A percentile compares a stretch with the other conserved stretches of the same genome.
phyloP scores from a whole-genome alignment of 352 stramenopile genomes.

The Pythium rhizo-oryzae region DNA sequence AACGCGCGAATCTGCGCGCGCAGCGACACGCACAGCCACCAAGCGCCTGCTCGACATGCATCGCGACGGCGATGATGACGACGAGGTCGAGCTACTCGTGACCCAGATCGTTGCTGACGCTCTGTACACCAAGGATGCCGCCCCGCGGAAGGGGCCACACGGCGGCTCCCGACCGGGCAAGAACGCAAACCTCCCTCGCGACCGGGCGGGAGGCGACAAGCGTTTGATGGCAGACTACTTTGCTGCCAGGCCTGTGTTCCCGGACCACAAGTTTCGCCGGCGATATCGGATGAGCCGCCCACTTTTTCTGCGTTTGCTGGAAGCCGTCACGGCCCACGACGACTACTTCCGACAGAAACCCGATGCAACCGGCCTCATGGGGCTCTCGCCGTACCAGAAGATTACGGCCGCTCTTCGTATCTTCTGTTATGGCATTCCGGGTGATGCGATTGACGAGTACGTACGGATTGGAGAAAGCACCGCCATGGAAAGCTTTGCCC shows the following conservation, averaged over 20 bases:
- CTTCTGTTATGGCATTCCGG: constrained; percentile 17
- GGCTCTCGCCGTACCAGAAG: constrained; percentile 25
- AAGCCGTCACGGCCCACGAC: not conserved
- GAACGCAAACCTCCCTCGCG: not conserved
- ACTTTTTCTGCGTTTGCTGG: not conserved
- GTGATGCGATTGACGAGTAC: constrained; percentile 27
- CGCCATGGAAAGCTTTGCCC: not conserved
- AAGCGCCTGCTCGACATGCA: not conserved
- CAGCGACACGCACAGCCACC: too few relatives aligned
- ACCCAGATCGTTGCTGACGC: too few relatives aligned
- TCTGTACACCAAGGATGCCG: too few relatives aligned
- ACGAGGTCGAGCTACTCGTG: not conserved
- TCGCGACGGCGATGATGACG: not conserved
- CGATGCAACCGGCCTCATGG: constrained; percentile 11
- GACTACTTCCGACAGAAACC: not conserved
- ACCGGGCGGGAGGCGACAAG: not conserved
- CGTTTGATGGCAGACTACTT: not conserved
- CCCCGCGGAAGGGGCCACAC: too few relatives aligned
- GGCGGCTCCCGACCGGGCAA: not conserved
- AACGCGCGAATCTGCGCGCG: too few relatives aligned
- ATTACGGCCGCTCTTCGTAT: constrained; percentile 25
- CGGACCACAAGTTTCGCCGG: not conserved
- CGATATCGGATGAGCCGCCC: not conserved
- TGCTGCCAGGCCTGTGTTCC: not conserved
- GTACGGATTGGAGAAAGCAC: not conserved